phyloP scores from a whole-genome alignment of 352 stramenopile genomes.

The Proteromonas lacertae region DNA sequence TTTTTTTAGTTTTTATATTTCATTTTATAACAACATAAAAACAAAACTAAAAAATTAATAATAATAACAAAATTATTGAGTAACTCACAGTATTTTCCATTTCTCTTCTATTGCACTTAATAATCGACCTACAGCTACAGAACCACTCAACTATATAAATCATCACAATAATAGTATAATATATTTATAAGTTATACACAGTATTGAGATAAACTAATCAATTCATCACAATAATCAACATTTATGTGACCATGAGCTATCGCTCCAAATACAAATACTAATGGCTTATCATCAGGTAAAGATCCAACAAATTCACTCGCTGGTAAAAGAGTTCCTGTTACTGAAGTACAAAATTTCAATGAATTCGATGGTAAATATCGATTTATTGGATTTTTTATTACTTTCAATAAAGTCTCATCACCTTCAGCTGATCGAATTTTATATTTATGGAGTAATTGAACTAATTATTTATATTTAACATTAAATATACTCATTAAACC shows the following conservation, averaged over 20 bases:
- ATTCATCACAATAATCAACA: constrained; percentile 78
- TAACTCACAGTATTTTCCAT: too few relatives aligned
- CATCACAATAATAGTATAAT: too few relatives aligned
- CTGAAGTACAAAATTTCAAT: constrained; percentile 38
- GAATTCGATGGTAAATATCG: constrained; percentile 68
- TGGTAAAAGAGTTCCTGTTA: constrained; percentile 4
- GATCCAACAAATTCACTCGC: constrained; percentile 21
- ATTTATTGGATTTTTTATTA: constrained; percentile 96
- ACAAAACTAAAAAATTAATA: too few relatives aligned
- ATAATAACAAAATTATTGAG: too few relatives aligned
- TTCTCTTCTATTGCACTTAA: constrained; percentile 83
- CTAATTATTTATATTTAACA: constrained; percentile 18
- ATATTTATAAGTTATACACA: too few relatives aligned
- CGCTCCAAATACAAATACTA: constrained; percentile 85
- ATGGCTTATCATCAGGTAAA: constrained; percentile 49
- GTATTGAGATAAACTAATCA: constrained; percentile 13
- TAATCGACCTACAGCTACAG: constrained; percentile 72
- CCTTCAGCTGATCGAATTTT: constrained; percentile 92
- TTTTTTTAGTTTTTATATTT: too few relatives aligned
- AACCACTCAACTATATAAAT: constrained; percentile 52
- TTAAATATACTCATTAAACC: constrained; percentile 51
- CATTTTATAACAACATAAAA: too few relatives aligned
- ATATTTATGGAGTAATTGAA: constrained; percentile 97
- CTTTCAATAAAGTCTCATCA: constrained; percentile 78
- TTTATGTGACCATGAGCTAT: constrained; percentile 82